Conservation (phyloP, 768 basidiomycete genomes). For the Tylopilus cervinicoccineus region DNA sequence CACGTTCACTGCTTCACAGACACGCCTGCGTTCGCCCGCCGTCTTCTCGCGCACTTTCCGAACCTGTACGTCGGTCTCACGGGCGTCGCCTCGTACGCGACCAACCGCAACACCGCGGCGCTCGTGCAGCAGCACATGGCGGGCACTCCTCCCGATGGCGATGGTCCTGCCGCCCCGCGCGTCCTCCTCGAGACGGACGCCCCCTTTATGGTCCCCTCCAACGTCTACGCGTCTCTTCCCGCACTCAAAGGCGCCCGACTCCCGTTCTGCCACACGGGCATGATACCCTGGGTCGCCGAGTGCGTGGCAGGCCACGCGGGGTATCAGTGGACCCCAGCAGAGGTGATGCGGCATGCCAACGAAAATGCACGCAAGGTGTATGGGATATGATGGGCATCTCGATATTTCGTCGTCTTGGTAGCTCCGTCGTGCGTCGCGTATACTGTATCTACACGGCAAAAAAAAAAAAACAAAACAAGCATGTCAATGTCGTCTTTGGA, state of each 20-base stretch:
- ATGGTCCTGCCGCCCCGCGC: conserved; percentile 33
- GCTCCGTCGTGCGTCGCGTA: no score
- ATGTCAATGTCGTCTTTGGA: no score
- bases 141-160: not conserved
- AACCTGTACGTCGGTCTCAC: conserved; percentile 85
- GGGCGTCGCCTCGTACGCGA: conserved; percentile 78
- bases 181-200: conserved; percentile 83
- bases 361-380: conserved; percentile 65
- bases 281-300: conserved; percentile 84
- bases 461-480: no score
- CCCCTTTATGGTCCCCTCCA: conserved; percentile 82
- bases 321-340: conserved; percentile 47
- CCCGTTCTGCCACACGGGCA: conserved; percentile 71
- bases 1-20: conserved; percentile 91
- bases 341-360: conserved; percentile 57
- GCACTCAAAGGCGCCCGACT: conserved; percentile 53
- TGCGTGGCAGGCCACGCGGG: conserved; percentile 53
- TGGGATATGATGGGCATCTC: conserved; percentile 28
- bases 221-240: conserved; percentile 57
- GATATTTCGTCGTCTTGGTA: not conserved
- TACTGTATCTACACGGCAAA: no score
- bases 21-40: conserved; percentile 65
- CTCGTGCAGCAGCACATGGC: conserved; percentile 61
- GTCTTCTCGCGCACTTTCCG: conserved; percentile 71
- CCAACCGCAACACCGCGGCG: conserved; percentile 66